phyloP scores from a whole-genome alignment of 2,329 filamentous ascomycete genomes.

The Beauveria bassiana region DNA sequence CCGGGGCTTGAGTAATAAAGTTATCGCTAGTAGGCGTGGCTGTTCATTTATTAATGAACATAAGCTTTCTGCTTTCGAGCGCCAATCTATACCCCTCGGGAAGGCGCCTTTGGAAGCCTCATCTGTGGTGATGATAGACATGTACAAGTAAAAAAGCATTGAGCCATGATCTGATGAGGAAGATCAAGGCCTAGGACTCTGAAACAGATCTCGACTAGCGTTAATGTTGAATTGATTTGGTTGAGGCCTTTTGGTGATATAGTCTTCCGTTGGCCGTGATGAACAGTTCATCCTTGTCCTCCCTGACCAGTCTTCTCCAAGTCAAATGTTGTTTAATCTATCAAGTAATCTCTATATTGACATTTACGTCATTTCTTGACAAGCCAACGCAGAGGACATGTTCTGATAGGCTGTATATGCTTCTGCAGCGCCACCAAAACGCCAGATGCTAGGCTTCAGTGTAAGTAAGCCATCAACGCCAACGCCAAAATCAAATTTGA shows the following conservation, averaged over 20 bases:
- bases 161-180: too few relatives aligned
- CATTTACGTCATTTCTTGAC: too few relatives aligned
- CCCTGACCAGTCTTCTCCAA: too few relatives aligned
- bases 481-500: neutral
- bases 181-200: too few relatives aligned
- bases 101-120: neutral
- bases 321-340: too few relatives aligned
- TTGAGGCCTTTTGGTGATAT: neutral
- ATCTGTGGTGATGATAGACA: neutral
- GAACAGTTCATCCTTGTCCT: neutral
- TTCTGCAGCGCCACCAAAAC: neutral
- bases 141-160: too few relatives aligned
- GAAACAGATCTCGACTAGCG: too few relatives aligned
- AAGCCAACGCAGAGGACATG: too few relatives aligned
- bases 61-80: neutral
- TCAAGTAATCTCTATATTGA: too few relatives aligned
- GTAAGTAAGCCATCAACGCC: neutral
- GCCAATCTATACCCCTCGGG: neutral
- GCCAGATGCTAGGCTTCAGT: neutral
- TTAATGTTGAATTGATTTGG: too few relatives aligned
- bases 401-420: neutral
- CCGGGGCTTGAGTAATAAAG: too few relatives aligned
- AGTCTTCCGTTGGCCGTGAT: neutral
- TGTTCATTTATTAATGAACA: neutral
- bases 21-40: neutral